Conservation (phyloP, 371 early-diverging fungal species). For the Mortierella sp. region DNA sequence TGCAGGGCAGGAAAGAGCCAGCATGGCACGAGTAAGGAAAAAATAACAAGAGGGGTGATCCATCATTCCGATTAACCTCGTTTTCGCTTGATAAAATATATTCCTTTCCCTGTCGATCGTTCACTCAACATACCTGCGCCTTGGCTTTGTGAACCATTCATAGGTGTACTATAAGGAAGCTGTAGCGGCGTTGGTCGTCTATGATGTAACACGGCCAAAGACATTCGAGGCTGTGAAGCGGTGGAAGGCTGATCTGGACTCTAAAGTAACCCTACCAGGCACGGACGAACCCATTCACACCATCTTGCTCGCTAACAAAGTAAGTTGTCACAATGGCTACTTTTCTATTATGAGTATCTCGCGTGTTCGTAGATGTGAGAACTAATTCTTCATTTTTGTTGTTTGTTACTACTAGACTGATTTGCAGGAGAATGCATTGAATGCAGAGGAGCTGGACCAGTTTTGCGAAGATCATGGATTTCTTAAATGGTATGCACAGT, state of each 20-base stretch:
- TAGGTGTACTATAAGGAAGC: constrained; percentile 87
- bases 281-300: constrained; percentile 72
- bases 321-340: constrained; percentile 15
- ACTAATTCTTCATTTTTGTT: neutral
- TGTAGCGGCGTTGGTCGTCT: constrained; percentile 85
- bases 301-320: constrained; percentile 76
- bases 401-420: constrained; percentile 26
- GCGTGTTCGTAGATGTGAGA: neutral
- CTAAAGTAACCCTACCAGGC: constrained; percentile 73
- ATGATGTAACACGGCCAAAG: constrained; percentile 80
- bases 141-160: neutral
- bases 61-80: neutral
- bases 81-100: neutral
- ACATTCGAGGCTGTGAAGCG: constrained; percentile 81
- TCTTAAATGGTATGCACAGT: constrained; percentile 64
- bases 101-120: neutral
- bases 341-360: constrained; percentile 20
- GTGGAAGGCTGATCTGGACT: constrained; percentile 81
- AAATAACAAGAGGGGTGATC: neutral
- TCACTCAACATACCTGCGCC: constrained; percentile 7
- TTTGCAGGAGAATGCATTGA: constrained; percentile 32
- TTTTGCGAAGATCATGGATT: constrained; percentile 73
- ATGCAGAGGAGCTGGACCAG: constrained; percentile 64
- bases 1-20: constrained; percentile 88
- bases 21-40: constrained; percentile 66